These are phyloP conservation scores for Blastocystis sp. DNA, from an alignment of 352 stramenopile species.

Conservation along the genomic window DNA sequence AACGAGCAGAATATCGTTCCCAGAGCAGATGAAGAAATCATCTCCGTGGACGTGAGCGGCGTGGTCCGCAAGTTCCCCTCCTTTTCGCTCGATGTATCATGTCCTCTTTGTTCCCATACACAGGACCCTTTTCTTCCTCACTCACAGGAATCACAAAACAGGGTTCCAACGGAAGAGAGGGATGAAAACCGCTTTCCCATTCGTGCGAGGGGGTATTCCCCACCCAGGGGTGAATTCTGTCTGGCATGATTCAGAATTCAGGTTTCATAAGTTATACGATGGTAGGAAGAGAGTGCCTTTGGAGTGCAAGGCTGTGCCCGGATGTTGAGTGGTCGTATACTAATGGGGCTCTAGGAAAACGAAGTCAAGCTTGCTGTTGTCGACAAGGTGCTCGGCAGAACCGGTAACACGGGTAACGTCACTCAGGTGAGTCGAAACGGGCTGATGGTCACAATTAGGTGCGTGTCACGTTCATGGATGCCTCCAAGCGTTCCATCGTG, in stretches of 20 bases:
- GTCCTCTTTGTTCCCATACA: not conserved
- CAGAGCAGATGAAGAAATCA: slow-evolving; percentile 25
- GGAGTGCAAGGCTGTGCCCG: not conserved
- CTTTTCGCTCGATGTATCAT: slow-evolving; percentile 61
- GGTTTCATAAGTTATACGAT: slow-evolving; percentile 47
- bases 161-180: no score
- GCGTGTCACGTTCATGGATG: slow-evolving; percentile 98
- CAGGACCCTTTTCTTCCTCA: not conserved
- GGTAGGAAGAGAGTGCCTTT: slow-evolving; percentile 14
- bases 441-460: slow-evolving; percentile 70
- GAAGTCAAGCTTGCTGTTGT: slow-evolving; percentile 95
- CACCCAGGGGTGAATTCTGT: not conserved
- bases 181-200: no score
- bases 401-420: slow-evolving; percentile 99
- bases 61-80: slow-evolving; percentile 51
- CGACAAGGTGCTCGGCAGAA: slow-evolving; percentile 96
- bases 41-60: slow-evolving; percentile 7
- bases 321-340: slow-evolving; percentile 7
- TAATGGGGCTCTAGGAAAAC: slow-evolving; percentile 62
- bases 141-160: no score
- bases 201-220: no score
- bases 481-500: slow-evolving; percentile 97
- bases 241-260: not conserved
- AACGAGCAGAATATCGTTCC: slow-evolving; percentile 33
- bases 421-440: slow-evolving; percentile 81